Evolutionary conservation across 2,329 filamentous ascomycete genomes (phyloP), one percentile per base, ranked within the genome.

Genomic region (Scortechinia acanthostroma): DNA sequence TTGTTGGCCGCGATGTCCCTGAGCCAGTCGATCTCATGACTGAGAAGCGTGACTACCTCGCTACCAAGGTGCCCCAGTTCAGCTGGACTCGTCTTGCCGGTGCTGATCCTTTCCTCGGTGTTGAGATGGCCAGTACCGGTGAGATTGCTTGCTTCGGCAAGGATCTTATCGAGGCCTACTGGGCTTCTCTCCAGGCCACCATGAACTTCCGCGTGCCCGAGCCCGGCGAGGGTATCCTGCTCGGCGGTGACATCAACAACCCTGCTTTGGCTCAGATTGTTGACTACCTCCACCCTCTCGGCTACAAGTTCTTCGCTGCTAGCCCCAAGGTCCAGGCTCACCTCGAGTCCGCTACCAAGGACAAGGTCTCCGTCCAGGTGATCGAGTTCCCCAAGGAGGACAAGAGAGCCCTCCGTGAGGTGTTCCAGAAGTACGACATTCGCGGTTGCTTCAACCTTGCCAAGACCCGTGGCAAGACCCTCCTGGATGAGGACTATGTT

Each of bases 141-240:
- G 93, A 98, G 70, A 95, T 98, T 76, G 93, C 93, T 53, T 97
- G 93, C 73, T 98, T 98, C 69, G 93, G 93, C 51, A 95, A 93
- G 72, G 77, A 96, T 59, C 79, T 98, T 10, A 77, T 97, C 43
- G 93, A 98, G 64, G 93, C 93, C 45, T 98, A 98, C 80, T 98
- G 93, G 93, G 77, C 91, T 21, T 94, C 91, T 16, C 74, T 95
- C 50, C 93, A 98, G 70, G 93, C 89, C 17, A 91, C 88, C 57
- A 98, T 97, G 91, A 98, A 97, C 80, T 97, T 97, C 88, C 88
- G 91, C 55, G 80, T 96, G 58, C 93, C 93, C 37, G 85, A 94
- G 65, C 88, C 90, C 45, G 93, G 93, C 53, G 90, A 96, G 74
- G 91, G 93, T 70, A 83, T 98, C 48, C 83, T 98, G 45, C 88